Percentiles rank a stretch among this genome's conserved stretches.
Conservation (phyloP, 495 filamentous ascomycete species). For the Podospora australis region DNA sequence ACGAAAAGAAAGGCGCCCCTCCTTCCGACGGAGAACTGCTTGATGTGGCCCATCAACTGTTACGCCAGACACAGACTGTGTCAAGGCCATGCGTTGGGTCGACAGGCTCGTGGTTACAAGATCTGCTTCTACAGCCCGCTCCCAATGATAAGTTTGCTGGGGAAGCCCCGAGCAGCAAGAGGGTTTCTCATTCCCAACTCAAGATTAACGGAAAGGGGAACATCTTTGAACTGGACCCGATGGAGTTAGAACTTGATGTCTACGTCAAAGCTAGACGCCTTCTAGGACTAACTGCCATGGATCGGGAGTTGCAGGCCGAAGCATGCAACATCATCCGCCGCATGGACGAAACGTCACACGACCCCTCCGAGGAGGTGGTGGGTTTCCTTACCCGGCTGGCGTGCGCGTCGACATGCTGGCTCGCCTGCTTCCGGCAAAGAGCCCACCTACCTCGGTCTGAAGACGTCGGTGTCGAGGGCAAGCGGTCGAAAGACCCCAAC, state of each 20-base stretch:
- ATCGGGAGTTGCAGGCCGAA: slow-evolving; percentile 46
- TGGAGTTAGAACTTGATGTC: slow-evolving; percentile 42
- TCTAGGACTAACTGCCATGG: slow-evolving; percentile 48
- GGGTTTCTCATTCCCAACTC: slow-evolving; percentile 23
- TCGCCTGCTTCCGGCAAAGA: slow-evolving; percentile 41
- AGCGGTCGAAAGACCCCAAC: slow-evolving; percentile 43
- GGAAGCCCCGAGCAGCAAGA: neutral
- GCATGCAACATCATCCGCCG: slow-evolving; percentile 45
- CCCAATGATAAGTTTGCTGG: neutral
- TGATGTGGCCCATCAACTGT: slow-evolving; percentile 35
- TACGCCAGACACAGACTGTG: slow-evolving; percentile 34
- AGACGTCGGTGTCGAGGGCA: slow-evolving; percentile 36
- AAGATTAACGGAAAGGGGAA: slow-evolving; percentile 42
- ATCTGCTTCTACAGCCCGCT: slow-evolving; percentile 37
- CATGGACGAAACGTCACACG: slow-evolving; percentile 38
- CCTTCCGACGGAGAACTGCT: slow-evolving; percentile 41
- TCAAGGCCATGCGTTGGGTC: slow-evolving; percentile 21
- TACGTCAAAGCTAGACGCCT: slow-evolving; percentile 43
- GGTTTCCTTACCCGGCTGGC: slow-evolving; percentile 46
- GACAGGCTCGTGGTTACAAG: slow-evolving; percentile 46
- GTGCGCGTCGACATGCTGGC: slow-evolving; percentile 36
- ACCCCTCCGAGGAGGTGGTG: slow-evolving; percentile 38
- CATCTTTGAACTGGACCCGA: slow-evolving; percentile 42
- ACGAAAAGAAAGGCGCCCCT: slow-evolving; percentile 24
- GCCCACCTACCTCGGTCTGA: slow-evolving; percentile 45